phyloP scores from a whole-genome alignment of 352 stramenopile species.

The Pythium apleroticum region DNA sequence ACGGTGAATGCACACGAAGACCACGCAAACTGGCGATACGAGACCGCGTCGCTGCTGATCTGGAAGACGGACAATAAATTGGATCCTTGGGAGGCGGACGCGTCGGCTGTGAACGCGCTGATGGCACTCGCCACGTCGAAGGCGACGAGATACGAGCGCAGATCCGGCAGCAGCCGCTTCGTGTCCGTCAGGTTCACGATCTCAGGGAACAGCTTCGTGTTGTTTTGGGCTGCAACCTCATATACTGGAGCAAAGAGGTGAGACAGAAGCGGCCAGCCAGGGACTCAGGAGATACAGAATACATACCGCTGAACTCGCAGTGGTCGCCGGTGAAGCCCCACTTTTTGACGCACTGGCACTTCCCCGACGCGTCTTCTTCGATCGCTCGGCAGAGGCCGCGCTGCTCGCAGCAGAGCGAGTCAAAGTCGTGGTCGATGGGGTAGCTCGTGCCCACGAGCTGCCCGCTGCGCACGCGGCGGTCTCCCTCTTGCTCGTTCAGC shows the following conservation, averaged over 20 bases:
- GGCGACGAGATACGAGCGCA: conserved; percentile 40
- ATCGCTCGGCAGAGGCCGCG: conserved; percentile 41
- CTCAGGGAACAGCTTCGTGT: conserved; percentile 41
- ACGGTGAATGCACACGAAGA: conserved; percentile 32
- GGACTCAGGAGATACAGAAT: neutral
- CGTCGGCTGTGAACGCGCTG: neutral
- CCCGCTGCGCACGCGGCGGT: conserved; percentile 60
- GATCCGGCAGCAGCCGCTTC: conserved; percentile 41
- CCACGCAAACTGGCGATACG: conserved; percentile 57
- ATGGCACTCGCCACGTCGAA: conserved; percentile 39
- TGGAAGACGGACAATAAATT: conserved; percentile 23
- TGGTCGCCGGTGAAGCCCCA: conserved; percentile 72
- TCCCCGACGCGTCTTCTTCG: conserved; percentile 61
- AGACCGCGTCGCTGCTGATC: conserved; percentile 18
- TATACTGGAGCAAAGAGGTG: conserved; percentile 46
- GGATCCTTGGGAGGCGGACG: neutral
- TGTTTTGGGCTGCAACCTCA: conserved; percentile 47
- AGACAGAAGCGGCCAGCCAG: too few relatives aligned
- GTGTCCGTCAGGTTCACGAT: conserved; percentile 36
- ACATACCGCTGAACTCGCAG: conserved; percentile 59
- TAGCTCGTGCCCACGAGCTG: conserved; percentile 60
- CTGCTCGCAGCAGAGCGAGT: conserved; percentile 68
- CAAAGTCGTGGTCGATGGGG: conserved; percentile 72
- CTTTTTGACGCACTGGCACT: conserved; percentile 59
- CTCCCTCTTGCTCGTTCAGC: conserved; percentile 54